Conservation (phyloP, 2,329 filamentous ascomycete species). For the Diaporthe vexans region DNA sequence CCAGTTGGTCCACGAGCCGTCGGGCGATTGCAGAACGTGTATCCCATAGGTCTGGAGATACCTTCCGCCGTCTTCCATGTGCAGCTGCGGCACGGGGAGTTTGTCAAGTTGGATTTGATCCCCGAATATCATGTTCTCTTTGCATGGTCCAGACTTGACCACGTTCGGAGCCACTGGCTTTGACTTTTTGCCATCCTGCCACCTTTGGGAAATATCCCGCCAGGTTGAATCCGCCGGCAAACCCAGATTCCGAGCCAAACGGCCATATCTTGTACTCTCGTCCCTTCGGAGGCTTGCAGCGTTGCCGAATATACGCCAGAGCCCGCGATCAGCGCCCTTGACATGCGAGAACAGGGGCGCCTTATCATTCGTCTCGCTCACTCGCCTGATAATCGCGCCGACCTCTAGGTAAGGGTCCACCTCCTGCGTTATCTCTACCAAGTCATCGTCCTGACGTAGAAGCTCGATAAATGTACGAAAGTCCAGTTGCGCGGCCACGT, state of each 20-base stretch:
- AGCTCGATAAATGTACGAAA: neutral
- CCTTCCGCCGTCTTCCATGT: slow-evolving; percentile 61
- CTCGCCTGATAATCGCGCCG: neutral
- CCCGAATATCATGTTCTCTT: slow-evolving; percentile 55
- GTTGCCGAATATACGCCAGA: neutral
- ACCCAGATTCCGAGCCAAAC: neutral
- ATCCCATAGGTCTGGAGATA: slow-evolving; percentile 66
- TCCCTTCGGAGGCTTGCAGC: neutral
- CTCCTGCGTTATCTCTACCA: neutral
- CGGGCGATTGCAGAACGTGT: slow-evolving; percentile 60
- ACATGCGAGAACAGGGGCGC: neutral
- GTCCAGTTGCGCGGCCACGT: neutral
- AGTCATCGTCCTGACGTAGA: neutral
- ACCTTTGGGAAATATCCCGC: neutral
- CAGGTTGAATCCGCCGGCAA: neutral
- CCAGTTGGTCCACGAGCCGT: slow-evolving; percentile 63
- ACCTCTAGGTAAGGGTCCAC: neutral
- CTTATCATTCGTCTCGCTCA: neutral
- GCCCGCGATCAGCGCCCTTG: neutral
- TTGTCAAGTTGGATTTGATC: slow-evolving; percentile 58
- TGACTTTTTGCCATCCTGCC: neutral
- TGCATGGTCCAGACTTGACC: slow-evolving; percentile 56
- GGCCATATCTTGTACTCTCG: neutral
- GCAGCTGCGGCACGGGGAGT: slow-evolving; percentile 58
- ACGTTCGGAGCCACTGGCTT: slow-evolving; percentile 44